phyloP scores from a whole-genome alignment of 495 filamentous ascomycete species.

The Friedmanniomyces simplex region DNA sequence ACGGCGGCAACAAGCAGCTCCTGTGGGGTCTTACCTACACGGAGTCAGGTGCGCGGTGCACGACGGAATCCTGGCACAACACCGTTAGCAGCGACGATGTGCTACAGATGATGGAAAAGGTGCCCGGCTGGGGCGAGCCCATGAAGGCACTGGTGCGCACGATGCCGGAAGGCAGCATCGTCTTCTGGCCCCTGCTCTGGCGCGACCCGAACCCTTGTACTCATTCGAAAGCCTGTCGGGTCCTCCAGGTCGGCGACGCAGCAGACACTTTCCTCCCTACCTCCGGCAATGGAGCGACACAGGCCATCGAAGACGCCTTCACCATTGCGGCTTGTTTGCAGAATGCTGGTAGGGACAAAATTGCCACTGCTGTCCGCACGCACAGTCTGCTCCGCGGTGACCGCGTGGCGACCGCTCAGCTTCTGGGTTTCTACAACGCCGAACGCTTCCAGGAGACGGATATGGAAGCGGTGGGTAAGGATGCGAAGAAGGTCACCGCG shows the following conservation, averaged over 20 bases:
- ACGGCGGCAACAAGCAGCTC: slow-evolving; percentile 28
- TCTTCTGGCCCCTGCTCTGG: slow-evolving; percentile 31
- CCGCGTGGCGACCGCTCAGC: slow-evolving; percentile 15
- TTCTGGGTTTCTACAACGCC: slow-evolving; percentile 24
- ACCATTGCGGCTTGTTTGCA: slow-evolving; percentile 30
- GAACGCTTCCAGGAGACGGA: slow-evolving; percentile 41
- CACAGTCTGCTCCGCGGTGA: slow-evolving; percentile 12
- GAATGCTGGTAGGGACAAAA: slow-evolving; percentile 21
- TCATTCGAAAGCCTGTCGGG: slow-evolving; percentile 22
- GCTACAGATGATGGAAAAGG: slow-evolving; percentile 40
- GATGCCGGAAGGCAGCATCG: slow-evolving; percentile 26
- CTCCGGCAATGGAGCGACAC: slow-evolving; percentile 30
- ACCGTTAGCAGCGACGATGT: slow-evolving; percentile 44
- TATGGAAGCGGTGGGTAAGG: slow-evolving; percentile 45
- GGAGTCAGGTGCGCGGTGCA: slow-evolving; percentile 26
- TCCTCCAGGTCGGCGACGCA: slow-evolving; percentile 29
- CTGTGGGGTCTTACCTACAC: slow-evolving; percentile 45
- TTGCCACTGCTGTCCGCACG: slow-evolving; percentile 4
- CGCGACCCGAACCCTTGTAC: slow-evolving; percentile 27
- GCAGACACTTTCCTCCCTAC: slow-evolving; percentile 30
- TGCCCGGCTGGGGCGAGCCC: slow-evolving; percentile 29
- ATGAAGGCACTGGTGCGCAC: slow-evolving; percentile 25
- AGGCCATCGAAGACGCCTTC: slow-evolving; percentile 33
- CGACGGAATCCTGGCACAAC: slow-evolving; percentile 41
- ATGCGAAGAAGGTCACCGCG: slow-evolving; percentile 47